These are phyloP conservation scores for Cudoniella acicularis DNA, from an alignment of 495 filamentous ascomycete genomes.

Conservation along the genomic window DNA sequence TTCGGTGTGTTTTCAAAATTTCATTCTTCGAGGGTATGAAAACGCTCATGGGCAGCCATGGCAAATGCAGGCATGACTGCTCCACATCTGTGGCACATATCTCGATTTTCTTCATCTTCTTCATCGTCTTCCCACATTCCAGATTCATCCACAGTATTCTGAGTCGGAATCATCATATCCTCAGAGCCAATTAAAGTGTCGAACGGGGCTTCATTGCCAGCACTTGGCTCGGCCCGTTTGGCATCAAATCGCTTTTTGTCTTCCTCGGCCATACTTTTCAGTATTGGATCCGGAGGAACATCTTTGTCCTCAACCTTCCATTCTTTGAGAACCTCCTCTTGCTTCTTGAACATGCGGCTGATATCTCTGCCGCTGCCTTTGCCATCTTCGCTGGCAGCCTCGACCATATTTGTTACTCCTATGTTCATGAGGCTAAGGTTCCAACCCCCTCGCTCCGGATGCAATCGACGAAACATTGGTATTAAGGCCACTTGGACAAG, in stretches of 20 bases:
- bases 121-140: constrained; percentile 29
- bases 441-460: constrained; percentile 59
- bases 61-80: constrained; percentile 68
- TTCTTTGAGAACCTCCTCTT: constrained; percentile 60
- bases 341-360: constrained; percentile 62
- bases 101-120: constrained; percentile 23
- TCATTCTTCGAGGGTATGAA: constrained; percentile 43
- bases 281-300: constrained; percentile 24
- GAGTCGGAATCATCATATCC: constrained; percentile 22
- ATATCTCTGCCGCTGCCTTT: constrained; percentile 54
- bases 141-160: constrained; percentile 19
- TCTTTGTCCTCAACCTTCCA: constrained; percentile 54
- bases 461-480: constrained; percentile 68
- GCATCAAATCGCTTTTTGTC: not conserved
- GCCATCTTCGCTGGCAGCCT: constrained; percentile 49
- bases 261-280: not conserved
- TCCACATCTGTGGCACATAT: constrained; percentile 56
- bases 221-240: constrained; percentile 19
- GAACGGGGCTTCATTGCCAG: constrained; percentile 24
- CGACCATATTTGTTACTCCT: constrained; percentile 80
- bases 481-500: constrained; percentile 65
- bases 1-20: not conserved
- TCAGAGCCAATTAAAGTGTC: constrained; percentile 23
- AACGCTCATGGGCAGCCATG: constrained; percentile 66
- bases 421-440: constrained; percentile 81